These are phyloP conservation scores for Pleurotus eryngii DNA, from an alignment of 768 basidiomycete species.

Conservation along the genomic window DNA sequence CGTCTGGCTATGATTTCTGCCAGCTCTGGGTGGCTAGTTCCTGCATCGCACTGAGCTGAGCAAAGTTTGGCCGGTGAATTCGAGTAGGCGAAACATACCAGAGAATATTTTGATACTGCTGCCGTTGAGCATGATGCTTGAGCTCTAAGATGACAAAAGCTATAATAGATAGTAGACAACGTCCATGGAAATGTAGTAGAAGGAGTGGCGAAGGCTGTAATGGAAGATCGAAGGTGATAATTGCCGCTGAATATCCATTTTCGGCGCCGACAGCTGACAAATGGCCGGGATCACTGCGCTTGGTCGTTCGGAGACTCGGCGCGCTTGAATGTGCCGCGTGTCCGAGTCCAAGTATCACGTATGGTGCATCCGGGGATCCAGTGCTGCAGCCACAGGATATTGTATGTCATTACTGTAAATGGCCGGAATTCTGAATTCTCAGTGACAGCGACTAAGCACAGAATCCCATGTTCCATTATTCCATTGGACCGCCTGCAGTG, in stretches of 20 bases:
- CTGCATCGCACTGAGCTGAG: slow-evolving; percentile 34
- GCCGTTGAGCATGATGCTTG: slow-evolving; percentile 44
- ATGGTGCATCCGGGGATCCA: too few relatives aligned
- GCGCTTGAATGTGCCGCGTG: neutral
- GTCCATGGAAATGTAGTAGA: slow-evolving; percentile 2
- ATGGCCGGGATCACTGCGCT: neutral
- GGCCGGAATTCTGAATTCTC: too few relatives aligned
- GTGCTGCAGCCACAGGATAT: too few relatives aligned
- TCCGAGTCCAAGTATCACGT: too few relatives aligned
- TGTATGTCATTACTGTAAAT: too few relatives aligned
- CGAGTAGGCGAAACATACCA: slow-evolving; percentile 28
- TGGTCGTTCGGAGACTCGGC: neutral
- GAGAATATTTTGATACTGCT: slow-evolving; percentile 58
- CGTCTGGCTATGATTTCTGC: slow-evolving; percentile 91
- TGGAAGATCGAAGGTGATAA: neutral
- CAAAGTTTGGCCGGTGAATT: slow-evolving; percentile 1
- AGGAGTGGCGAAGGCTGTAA: neutral
- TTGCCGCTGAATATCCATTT: neutral
- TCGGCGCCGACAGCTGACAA: neutral
- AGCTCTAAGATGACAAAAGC: neutral
- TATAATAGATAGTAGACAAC: neutral
- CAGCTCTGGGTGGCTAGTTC: slow-evolving; percentile 93
- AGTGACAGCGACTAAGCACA: neutral
- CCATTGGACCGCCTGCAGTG: neutral
- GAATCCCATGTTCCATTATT: neutral